Conservation (phyloP, 768 basidiomycete genomes). For the Kwoniella europaea region DNA sequence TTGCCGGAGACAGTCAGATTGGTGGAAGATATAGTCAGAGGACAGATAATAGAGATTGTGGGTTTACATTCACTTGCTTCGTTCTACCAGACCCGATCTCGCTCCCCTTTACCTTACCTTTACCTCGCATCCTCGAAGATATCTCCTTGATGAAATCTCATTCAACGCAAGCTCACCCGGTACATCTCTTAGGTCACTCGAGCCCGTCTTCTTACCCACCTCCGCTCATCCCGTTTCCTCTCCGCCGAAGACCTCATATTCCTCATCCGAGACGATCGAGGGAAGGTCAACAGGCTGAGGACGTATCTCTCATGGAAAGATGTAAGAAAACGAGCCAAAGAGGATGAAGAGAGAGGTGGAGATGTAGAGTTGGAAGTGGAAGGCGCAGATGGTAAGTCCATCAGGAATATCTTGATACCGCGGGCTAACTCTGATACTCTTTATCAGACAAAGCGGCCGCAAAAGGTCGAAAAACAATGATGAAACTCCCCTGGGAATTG, state of each 20-base stretch:
- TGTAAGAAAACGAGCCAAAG: constrained; percentile 91
- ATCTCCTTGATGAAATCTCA: no score
- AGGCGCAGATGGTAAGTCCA: constrained; percentile 38
- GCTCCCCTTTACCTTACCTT: no score
- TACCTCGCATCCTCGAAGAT: no score
- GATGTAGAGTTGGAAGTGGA: constrained; percentile 68
- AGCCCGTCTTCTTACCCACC: constrained; percentile 79
- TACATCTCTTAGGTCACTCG: constrained; percentile 70
- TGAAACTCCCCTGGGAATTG: constrained; percentile 96
- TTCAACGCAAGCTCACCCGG: background rate
- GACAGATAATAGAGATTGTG: constrained; percentile 89
- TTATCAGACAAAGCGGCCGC: constrained; percentile 42
- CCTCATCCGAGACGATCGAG: constrained; percentile 89
- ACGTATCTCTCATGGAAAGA: constrained; percentile 98
- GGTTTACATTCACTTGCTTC: constrained; percentile 33
- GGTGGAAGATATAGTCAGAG: constrained; percentile 91
- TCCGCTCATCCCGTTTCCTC: constrained; percentile 81
- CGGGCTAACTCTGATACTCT: background rate
- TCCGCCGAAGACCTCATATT: constrained; percentile 95
- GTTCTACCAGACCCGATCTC: background rate
- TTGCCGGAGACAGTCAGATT: constrained; percentile 83
- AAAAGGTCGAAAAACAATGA: constrained; percentile 89
- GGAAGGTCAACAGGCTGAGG: constrained; percentile 87
- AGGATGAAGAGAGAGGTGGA: constrained; percentile 75
- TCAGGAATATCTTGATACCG: background rate